phyloP scores from a whole-genome alignment of 192 early-diverging fungal genomes.

The Rhizoclosmatium globosum region DNA sequence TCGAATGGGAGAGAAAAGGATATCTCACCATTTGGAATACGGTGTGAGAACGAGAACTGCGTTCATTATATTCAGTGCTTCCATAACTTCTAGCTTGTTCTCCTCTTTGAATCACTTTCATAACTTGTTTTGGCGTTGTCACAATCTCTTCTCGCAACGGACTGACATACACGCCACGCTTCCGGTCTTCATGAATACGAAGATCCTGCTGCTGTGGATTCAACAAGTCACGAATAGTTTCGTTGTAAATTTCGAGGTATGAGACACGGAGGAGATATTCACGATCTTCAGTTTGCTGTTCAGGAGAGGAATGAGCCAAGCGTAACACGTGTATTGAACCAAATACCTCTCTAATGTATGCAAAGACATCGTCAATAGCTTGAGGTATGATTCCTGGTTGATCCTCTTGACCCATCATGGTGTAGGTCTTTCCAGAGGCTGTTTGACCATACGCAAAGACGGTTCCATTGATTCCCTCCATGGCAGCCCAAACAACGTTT shows the following conservation, averaged over 20 bases:
- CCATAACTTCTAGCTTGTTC: slow-evolving; percentile 82
- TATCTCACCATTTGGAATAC: slow-evolving; percentile 84
- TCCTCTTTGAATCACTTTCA: slow-evolving; percentile 77
- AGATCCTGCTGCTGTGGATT: slow-evolving; percentile 79
- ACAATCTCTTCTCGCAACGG: slow-evolving; percentile 80
- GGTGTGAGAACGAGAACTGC: slow-evolving; percentile 89
- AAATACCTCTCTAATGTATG: slow-evolving; percentile 64
- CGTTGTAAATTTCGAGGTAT: slow-evolving; percentile 96
- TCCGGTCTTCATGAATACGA: slow-evolving; percentile 79
- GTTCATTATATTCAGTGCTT: slow-evolving; percentile 90
- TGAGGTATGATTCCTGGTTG: slow-evolving; percentile 82
- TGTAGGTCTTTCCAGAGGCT: slow-evolving; percentile 57
- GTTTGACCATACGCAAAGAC: slow-evolving; percentile 94
- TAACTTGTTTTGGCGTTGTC: slow-evolving; percentile 73
- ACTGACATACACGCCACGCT: slow-evolving; percentile 77
- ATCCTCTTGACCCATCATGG: slow-evolving; percentile 70
- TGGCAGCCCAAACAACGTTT: slow-evolving; percentile 69
- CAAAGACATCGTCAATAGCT: slow-evolving; percentile 80
- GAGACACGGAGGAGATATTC: slow-evolving; percentile 91
- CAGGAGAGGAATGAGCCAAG: slow-evolving; percentile 3
- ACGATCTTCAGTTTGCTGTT: slow-evolving; percentile 60
- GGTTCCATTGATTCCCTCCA: slow-evolving; percentile 90
- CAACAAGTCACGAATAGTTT: slow-evolving; percentile 85
- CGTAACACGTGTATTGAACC: neutral
- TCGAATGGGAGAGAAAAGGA: slow-evolving; percentile 6